Base-by-base conservation (phyloP, 192 early-diverging fungal genomes). In the Diversispora epigaea region DNA sequence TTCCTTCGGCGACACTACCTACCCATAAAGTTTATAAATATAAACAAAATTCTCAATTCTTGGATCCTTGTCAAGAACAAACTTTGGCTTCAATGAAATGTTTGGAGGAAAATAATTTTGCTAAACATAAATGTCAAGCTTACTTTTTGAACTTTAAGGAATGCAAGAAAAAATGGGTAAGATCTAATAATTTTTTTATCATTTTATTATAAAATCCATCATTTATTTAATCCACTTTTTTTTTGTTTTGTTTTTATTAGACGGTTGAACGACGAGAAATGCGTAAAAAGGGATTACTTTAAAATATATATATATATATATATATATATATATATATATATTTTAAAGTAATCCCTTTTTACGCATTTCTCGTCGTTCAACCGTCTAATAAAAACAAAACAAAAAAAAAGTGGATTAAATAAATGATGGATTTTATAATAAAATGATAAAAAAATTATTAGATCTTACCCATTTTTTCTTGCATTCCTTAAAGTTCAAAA, bases 81-180 rank as follows among this genome's bases (percentile, higher is more conserved):
- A 83, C 81, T 25, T 84, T 83, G 60, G 76, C 80, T 39, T 80
- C 82, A 15, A 83, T 86, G 82, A 83, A 82, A 49, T 87, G 86
- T 70, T 81, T 87, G 54, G 83, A 84, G 47, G 74, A 78, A 32
- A 86, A 87, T 45, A 84, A 86, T 41, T 86, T 83, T 52, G 83
- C 85, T 64, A 85, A 86, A 63, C 49, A 61, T 7, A 73, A 80
- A 19, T 87, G 86, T 47, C 80, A 84, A 60, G 78, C 78, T 54
- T 84, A 78, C 69, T 87, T 85, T 57, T 76, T 85, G 46, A 80
- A 84, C 43, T 87, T 85, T 55, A 76, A 79, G 56, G 86, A 87
- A 66, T 87, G 86, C 69, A 87, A 87, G 67, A 84, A 84, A 77
- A 81, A 85, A 77, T 87, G 86, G 86, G 86, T 85, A 84, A 75